Evolutionary conservation across 1,139 yeast genomes (phyloP).

Genomic region (Blastobotrys raffinosifermentans): DNA sequence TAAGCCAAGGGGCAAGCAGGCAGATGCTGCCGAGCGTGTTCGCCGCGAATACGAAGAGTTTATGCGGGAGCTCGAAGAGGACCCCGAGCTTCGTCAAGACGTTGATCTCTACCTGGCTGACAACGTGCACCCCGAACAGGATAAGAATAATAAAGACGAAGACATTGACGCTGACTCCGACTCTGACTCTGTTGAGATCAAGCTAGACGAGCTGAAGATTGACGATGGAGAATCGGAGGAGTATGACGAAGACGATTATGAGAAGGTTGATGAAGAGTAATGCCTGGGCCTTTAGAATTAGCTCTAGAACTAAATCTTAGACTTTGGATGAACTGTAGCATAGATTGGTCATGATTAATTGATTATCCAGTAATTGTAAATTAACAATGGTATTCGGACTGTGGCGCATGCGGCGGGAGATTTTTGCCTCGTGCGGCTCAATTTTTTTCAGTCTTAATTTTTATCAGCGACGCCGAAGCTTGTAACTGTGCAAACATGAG

Average conservation of each 20-base stretch:
- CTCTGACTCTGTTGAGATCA: slow-evolving; percentile 9
- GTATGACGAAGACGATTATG: slow-evolving; percentile 57
- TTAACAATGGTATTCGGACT: no score
- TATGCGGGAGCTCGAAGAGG: slow-evolving; percentile 85
- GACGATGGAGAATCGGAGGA: slow-evolving; percentile 23
- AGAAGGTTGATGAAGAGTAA: slow-evolving; percentile 57
- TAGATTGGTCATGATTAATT: no score
- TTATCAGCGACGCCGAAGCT: background rate
- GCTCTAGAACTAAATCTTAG: no score
- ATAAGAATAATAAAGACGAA: slow-evolving; percentile 27
- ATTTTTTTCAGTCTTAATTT: background rate
- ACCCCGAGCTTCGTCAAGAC: slow-evolving; percentile 81
- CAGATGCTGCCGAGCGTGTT: slow-evolving; percentile 59
- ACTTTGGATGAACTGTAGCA: no score
- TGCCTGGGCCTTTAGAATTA: no score
- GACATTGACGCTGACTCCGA: slow-evolving; percentile 44
- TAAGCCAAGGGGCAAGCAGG: slow-evolving; percentile 69
- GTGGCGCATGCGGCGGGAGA: no score
- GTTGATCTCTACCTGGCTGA: slow-evolving; percentile 64
- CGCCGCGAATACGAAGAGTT: slow-evolving; percentile 86
- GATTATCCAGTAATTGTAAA: no score
- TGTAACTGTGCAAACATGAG: background rate
- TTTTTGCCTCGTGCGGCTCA: slow-evolving; percentile 5
- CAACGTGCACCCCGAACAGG: slow-evolving; percentile 35
- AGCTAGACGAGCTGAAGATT: slow-evolving; percentile 14